Percentiles rank a stretch among this genome's conserved stretches.
These are phyloP conservation scores for Ceriops tagal DNA, from an alignment of 345 rosid genomes.

Conservation along the genomic window DNA sequence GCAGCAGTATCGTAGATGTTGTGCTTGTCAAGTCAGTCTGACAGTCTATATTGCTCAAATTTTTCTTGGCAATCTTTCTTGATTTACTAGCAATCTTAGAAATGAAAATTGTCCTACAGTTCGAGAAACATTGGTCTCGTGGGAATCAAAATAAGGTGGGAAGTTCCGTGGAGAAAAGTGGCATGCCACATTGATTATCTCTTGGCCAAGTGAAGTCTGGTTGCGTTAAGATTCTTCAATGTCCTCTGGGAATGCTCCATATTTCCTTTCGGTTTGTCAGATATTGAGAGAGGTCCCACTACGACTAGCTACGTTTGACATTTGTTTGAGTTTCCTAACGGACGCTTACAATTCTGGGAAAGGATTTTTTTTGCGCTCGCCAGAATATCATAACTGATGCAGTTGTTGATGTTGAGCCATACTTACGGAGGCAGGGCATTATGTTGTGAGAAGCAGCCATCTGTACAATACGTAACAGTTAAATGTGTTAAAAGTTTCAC, in stretches of 20 bases:
- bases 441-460: too few species aligned
- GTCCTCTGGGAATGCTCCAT: neutral
- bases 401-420: too few species aligned
- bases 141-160: neutral
- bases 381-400: too few species aligned
- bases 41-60: neutral
- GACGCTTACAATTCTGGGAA: too few species aligned
- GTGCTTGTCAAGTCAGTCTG: neutral
- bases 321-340: too few species aligned
- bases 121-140: neutral
- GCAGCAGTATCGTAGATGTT: neutral
- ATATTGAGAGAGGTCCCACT: neutral
- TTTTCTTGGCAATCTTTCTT: neutral
- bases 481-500: too few species aligned
- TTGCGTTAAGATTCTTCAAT: neutral
- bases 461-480: too few species aligned
- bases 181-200: neutral
- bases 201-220: slow-evolving; percentile 6
- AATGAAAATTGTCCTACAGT: neutral
- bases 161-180: neutral
- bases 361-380: too few species aligned
- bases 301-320: too few species aligned
- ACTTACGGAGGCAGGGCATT: too few species aligned
- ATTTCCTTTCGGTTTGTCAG: neutral
- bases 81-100: neutral